Base-by-base conservation (phyloP, 257 asterid genomes). In the Leptodermis oblonga region DNA sequence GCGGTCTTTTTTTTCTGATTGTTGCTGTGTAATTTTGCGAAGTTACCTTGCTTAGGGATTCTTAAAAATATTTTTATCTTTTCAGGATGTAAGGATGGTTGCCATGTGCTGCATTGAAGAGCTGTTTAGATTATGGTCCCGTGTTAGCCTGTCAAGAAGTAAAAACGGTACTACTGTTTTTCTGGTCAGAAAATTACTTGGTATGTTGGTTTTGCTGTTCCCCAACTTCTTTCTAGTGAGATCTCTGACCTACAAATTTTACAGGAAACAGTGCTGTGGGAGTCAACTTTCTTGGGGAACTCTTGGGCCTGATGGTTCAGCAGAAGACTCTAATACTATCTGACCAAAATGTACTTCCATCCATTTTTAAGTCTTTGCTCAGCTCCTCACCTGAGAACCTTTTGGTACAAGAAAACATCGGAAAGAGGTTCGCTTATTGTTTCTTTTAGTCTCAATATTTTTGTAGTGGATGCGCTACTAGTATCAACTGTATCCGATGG, bases 21-120 rank as follows among this genome's bases (percentile, higher is more conserved):
- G 12, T n/a, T n/a, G n/a, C n/a, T n/a, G n/a, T 48, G 34, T 42
- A 8, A 6, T 42, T 42, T 66, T 22, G 61, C 41, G 10, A 41
- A 42, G 18, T 18, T 72, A 3, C 58, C 2, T 5, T 10, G 56
- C 34, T 34, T 67, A 46, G 34, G 48, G 51, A 41, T 68, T 70
- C 48, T 34, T 49, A 54, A 61, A 58, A n/a, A 70, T 69, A 15
- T 63, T 49, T n/a, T 55, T 53, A 7, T 52, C 26, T 68, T 17
- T 56, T 18, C 76, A 94, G 99, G 83, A 72, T 67, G 89, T 94
- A 53, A 81, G 92, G 43, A 60, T 58, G 72, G 90, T 86, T 70
- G 91, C 97, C 82, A 94, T 90, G 85, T 81, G 77, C 81, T 80
- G 87, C 80, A 68, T 91, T 71, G 95, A 85, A 68, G 92, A 77